Evolutionary conservation across 805 yeast genomes (phyloP), one percentile per base, ranked within the genome.

Genomic region (Ogataea zsoltii): DNA sequence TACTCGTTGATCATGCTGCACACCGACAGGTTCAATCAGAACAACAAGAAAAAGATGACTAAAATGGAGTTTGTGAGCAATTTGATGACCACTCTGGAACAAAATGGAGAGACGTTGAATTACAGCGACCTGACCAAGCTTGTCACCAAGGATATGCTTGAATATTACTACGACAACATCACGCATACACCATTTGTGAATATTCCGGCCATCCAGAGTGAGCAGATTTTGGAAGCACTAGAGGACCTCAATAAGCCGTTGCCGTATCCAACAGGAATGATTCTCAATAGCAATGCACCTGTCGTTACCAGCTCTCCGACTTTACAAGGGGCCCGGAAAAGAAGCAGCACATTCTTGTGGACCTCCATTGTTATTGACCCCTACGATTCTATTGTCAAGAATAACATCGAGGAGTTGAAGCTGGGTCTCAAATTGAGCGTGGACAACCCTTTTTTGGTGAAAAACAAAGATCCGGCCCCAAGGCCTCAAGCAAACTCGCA

Each of bases 1-100:
- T 86, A 82, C 56, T 81, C 89, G 2, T 61, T 86, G 33, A 70
- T 86, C 37, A 81, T 86, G 74, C 66, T 86, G 26, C 92, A 86
- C 58, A 86, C 94, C 0, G 94, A 85, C 58, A 75, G 70, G 46
- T 86, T 82, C 67, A 86, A 85, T 63, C 73, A 75, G 15, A 81
- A 76, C 59, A 85, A 85, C 63, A 80, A 77, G 55, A 74, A 68
- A 44, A 86, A 86, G 60, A 84, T 86, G 87, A 65, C 80, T 9
- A 81, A 76, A 55, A 62, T 69, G 3, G 90, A 85, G 50, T 86
- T 80, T 56, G 70, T 82, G 13, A 71, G 72, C 34, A 78, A 63
- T 42, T 46, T 63, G 19, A 36, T 49, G 13, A 50, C 46, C 11
- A 55, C 68, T 6, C 44, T 66, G 15, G 54, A 58, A 38, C 51